phyloP scores from a whole-genome alignment of 176 grass and related monocot species.

The Oryza officinalis region DNA sequence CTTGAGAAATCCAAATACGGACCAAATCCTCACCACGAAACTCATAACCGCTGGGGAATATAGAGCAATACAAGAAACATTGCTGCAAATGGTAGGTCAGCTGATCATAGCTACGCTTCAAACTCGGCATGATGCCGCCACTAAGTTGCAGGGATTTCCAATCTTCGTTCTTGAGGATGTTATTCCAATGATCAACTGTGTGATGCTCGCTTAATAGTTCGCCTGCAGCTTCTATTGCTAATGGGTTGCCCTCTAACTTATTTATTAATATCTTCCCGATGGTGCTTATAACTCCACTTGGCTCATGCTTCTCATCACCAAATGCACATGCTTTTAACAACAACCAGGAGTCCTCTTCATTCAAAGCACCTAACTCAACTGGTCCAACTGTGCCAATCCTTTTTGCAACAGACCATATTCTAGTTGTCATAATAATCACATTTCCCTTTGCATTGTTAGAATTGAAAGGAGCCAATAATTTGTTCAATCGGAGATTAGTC shows the following conservation, averaged over 20 bases:
- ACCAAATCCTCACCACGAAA: background rate
- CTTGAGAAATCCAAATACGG: constrained; percentile 55
- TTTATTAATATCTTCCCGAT: too few species aligned
- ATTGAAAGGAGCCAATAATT: background rate
- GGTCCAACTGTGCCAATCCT: background rate
- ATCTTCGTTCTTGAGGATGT: constrained; percentile 25
- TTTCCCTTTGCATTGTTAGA: background rate
- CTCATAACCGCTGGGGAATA: constrained; percentile 21
- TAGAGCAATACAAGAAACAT: constrained; percentile 19
- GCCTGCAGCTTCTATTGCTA: background rate
- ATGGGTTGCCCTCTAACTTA: too few species aligned
- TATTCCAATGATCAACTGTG: constrained; percentile 30
- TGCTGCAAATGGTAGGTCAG: constrained; percentile 2
- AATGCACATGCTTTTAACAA: too few species aligned
- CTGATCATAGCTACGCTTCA: constrained; percentile 30
- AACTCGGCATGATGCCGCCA: constrained; percentile 34
- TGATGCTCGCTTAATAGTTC: background rate
- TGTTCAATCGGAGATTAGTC: background rate
- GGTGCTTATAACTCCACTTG: too few species aligned
- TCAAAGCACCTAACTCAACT: constrained; percentile 7
- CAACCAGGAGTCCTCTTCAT: too few species aligned
- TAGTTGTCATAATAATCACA: constrained; percentile 31
- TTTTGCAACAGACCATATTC: constrained; percentile 22
- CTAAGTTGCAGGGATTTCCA: constrained; percentile 34
- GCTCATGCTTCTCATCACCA: too few species aligned